Percentiles rank a stretch among this genome's conserved stretches.
Conservation (phyloP, 208 protist species). For the Leishmania tarentolae region DNA sequence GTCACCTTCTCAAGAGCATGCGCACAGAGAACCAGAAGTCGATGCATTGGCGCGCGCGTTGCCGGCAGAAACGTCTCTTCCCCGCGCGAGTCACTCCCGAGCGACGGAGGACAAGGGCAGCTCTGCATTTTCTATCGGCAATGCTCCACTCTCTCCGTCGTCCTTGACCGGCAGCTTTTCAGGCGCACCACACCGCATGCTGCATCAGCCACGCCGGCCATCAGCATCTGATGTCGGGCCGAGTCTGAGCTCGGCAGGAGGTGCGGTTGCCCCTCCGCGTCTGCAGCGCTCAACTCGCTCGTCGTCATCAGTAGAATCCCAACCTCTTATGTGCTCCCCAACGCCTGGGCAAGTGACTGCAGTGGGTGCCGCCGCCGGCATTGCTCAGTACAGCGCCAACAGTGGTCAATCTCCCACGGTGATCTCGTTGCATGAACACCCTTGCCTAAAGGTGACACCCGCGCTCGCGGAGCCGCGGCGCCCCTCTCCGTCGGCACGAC, state of each 20-base stretch:
- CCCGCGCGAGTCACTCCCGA: not conserved
- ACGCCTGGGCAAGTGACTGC: slow-evolving; percentile 5
- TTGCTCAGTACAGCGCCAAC: not conserved
- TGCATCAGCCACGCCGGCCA: slow-evolving; percentile 23
- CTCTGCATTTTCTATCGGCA: not conserved
- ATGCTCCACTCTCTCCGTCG: not conserved
- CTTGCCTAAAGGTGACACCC: not conserved
- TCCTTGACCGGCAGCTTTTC: slow-evolving; percentile 1
- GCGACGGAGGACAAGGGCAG: not conserved
- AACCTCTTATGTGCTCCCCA: not conserved
- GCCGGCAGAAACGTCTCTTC: not conserved
- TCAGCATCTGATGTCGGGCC: slow-evolving; percentile 7
- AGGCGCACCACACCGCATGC: slow-evolving; percentile 7
- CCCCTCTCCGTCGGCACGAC: slow-evolving; percentile 6
- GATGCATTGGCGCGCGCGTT: not conserved
- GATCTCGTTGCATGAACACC: slow-evolving; percentile 2
- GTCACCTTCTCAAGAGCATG: not conserved
- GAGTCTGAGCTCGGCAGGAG: not conserved
- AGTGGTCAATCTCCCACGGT: not conserved
- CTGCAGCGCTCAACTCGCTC: slow-evolving; percentile 42
- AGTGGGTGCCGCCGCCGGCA: not conserved
- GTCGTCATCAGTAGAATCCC: slow-evolving; percentile 4
- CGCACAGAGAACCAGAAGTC: not conserved
- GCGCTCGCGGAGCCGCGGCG: slow-evolving; percentile 31
- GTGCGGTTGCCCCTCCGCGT: slow-evolving; percentile 29